These are phyloP conservation scores for Monilinia fructicola DNA, from an alignment of 2,329 filamentous ascomycete genomes.

Conservation along the genomic window DNA sequence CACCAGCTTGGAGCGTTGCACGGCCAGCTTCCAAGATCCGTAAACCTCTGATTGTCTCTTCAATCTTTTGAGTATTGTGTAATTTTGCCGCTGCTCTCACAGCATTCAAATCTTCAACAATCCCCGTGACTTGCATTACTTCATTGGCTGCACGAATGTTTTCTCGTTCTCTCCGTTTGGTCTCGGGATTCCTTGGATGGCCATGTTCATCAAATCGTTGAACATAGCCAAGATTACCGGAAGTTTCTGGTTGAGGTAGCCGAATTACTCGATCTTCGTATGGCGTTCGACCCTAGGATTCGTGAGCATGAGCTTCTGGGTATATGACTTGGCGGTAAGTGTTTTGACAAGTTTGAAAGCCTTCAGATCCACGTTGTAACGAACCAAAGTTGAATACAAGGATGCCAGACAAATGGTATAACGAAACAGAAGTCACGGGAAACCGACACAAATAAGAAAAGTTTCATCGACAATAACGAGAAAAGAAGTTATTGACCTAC, in stretches of 20 bases:
- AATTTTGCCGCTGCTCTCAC: conserved; percentile 33
- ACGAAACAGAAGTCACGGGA: neutral
- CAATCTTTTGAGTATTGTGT: conserved; percentile 28
- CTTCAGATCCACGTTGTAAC: neutral
- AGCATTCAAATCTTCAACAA: conserved; percentile 38
- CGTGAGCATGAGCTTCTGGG: neutral
- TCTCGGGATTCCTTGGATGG: conserved; percentile 40
- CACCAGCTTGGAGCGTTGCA: conserved; percentile 34
- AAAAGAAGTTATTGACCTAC: conserved; percentile 27
- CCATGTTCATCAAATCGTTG: conserved; percentile 41
- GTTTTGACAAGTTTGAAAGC: neutral
- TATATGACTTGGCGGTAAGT: neutral
- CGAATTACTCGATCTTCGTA: conserved; percentile 40
- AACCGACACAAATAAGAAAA: neutral
- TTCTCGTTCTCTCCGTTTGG: conserved; percentile 38
- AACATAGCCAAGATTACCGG: conserved; percentile 16
- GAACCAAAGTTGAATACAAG: no score
- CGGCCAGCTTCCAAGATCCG: conserved; percentile 37
- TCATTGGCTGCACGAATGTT: conserved; percentile 42
- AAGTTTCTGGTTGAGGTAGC: conserved; percentile 19
- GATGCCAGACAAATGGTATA: neutral
- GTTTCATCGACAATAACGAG: neutral
- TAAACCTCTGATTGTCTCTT: conserved; percentile 37
- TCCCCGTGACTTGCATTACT: conserved; percentile 42
- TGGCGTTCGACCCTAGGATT: conserved; percentile 38